Conservation (phyloP, 1,139 yeast species). For the Protomyces arabidopsidicola region DNA sequence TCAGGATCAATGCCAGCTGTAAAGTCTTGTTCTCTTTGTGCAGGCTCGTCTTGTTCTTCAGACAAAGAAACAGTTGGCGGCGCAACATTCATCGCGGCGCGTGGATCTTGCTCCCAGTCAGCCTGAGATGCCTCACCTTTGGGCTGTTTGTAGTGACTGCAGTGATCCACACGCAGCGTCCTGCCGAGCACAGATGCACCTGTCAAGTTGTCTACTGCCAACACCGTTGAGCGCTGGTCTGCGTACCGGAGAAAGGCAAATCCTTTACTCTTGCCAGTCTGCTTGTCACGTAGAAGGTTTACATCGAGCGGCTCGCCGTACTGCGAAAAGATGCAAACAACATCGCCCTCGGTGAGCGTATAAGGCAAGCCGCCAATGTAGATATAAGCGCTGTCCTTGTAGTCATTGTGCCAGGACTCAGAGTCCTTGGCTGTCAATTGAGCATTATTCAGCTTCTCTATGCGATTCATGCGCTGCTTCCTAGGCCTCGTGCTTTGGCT, state of each 20-base stretch:
- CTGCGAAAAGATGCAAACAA: constrained; percentile 76
- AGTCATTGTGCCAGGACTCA: constrained; percentile 46
- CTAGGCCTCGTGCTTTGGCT: neutral
- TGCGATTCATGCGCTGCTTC: constrained; percentile 3
- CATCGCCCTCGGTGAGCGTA: constrained; percentile 65
- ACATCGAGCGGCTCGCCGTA: constrained; percentile 82
- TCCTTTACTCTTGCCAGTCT: constrained; percentile 66
- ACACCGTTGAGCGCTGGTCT: constrained; percentile 70
- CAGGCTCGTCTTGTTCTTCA: constrained; percentile 21
- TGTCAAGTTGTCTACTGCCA: constrained; percentile 72
- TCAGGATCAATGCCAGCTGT: constrained; percentile 30
- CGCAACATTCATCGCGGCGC: constrained; percentile 24
- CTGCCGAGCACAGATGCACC: constrained; percentile 62
- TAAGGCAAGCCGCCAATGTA: constrained; percentile 66
- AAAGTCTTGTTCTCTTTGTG: neutral
- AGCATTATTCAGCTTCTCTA: constrained; percentile 24
- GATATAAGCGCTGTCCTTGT: constrained; percentile 55
- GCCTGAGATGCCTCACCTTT: constrained; percentile 30
- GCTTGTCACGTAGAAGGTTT: constrained; percentile 63
- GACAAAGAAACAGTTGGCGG: neutral
- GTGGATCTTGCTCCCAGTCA: constrained; percentile 28
- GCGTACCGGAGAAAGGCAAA: constrained; percentile 80
- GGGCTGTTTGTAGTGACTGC: constrained; percentile 53
- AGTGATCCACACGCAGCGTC: constrained; percentile 65
- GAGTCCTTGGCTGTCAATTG: constrained; percentile 26